Conservation (phyloP, 176 grass and related monocot species). For the Zoysia japonica region DNA sequence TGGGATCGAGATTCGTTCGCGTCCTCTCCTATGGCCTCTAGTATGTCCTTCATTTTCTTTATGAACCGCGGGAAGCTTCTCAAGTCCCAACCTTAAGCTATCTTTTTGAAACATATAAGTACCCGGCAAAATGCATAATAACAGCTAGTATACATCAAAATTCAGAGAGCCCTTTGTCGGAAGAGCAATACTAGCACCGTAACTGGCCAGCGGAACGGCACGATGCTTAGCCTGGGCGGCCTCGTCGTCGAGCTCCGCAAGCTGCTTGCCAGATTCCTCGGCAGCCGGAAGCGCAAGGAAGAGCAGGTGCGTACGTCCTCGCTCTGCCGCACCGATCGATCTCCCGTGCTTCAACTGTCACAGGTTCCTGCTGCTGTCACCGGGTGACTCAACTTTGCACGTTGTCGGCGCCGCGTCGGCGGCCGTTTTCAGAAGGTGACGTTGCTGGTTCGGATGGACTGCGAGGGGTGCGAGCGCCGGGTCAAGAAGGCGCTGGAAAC, state of each 20-base stretch:
- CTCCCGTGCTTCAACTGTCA: neutral
- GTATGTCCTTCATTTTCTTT: neutral
- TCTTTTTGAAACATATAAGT: neutral
- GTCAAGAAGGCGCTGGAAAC: constrained; percentile 50
- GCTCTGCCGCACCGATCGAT: neutral
- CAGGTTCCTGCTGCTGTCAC: too few species aligned
- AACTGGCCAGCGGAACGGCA: too few species aligned
- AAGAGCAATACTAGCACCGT: too few species aligned
- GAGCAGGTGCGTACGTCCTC: constrained; percentile 7
- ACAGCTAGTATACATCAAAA: neutral
- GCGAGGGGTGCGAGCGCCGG: constrained; percentile 77
- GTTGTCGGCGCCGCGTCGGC: neutral
- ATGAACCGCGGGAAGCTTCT: constrained; percentile 8
- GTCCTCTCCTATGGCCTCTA: neutral
- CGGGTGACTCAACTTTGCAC: neutral
- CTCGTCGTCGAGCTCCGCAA: constrained; percentile 32
- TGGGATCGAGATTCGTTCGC: neutral
- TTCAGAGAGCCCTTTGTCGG: neutral
- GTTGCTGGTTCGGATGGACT: constrained; percentile 66
- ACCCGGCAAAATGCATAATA: neutral
- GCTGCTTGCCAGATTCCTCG: constrained; percentile 14
- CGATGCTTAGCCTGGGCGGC: constrained; percentile 19
- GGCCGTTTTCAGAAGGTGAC: constrained; percentile 44
- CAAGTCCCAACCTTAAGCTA: neutral
- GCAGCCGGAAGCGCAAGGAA: constrained; percentile 29